Evolutionary conservation across 495 filamentous ascomycete species (phyloP).

Genomic region (Podospora fimiseda): DNA sequence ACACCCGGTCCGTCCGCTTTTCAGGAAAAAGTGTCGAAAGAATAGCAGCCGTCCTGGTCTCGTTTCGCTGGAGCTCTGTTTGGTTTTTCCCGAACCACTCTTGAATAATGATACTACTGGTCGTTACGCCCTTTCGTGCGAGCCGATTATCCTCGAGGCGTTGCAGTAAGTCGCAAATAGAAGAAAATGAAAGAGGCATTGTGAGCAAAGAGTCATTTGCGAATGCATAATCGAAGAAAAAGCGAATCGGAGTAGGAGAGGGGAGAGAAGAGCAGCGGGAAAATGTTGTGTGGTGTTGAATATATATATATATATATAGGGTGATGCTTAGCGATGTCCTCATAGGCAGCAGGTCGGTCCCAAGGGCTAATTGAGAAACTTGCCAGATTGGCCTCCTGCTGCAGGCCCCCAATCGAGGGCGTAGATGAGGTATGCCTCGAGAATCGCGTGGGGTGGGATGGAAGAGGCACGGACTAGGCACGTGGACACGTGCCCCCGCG

Average conservation of each 20-base stretch:
- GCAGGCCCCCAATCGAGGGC: too few relatives aligned
- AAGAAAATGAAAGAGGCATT: conserved; percentile 59
- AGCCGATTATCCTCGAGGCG: conserved; percentile 34
- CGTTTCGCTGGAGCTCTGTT: conserved; percentile 40
- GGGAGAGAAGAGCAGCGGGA: not conserved
- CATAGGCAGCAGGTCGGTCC: not conserved
- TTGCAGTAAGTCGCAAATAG: conserved; percentile 56
- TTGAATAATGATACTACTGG: conserved; percentile 28
- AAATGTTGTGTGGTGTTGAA: not conserved
- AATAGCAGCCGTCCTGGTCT: conserved; percentile 52
- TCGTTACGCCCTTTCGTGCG: conserved; percentile 4
- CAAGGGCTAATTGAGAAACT: not conserved
- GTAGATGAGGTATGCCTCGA: not conserved
- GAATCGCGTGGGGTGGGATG: not conserved
- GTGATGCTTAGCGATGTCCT: not conserved
- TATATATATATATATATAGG: conserved; percentile 1
- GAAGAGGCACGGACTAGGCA: not conserved
- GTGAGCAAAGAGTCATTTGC: not conserved
- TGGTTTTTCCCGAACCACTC: conserved; percentile 58
- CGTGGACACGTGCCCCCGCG: conserved; percentile 3
- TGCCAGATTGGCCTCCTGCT: not conserved
- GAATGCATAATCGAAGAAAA: not conserved
- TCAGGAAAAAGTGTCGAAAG: conserved; percentile 71
- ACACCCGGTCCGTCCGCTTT: conserved; percentile 68
- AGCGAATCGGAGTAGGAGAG: not conserved